Evolutionary conservation across 2,329 filamentous ascomycete genomes (phyloP).

Genomic region (Ophiostoma triangulosporum): DNA sequence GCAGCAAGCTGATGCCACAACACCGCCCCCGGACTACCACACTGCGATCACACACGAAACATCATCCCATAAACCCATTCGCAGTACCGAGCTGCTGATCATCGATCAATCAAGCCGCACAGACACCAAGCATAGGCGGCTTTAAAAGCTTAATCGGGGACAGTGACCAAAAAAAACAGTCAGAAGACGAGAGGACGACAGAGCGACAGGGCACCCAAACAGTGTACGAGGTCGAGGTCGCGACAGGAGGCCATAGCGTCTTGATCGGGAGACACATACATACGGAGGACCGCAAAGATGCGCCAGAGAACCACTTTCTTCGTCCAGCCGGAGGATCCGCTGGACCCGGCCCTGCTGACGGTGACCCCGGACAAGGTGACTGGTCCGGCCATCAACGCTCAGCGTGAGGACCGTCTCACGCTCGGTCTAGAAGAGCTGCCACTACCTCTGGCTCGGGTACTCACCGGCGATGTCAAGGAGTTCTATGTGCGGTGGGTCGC

Average conservation of each 20-base stretch:
- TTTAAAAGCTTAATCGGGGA: conserved; percentile 5
- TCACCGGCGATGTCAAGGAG: conserved; percentile 49
- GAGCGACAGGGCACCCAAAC: not conserved
- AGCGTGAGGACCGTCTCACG: conserved; percentile 69
- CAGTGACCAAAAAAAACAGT: not conserved
- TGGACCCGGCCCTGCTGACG: conserved; percentile 50
- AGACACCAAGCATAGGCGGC: conserved; percentile 4
- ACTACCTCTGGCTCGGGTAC: conserved; percentile 44
- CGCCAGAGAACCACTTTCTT: conserved; percentile 71
- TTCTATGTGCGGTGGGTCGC: conserved; percentile 72
- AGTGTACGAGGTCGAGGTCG: not conserved
- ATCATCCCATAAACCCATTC: not conserved
- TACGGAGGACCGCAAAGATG: conserved; percentile 35
- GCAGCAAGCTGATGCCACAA: not conserved
- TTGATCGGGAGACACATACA: not conserved
- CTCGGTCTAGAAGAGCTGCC: conserved; percentile 62
- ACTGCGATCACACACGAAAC: not conserved
- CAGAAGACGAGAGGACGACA: not conserved
- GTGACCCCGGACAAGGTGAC: conserved; percentile 43
- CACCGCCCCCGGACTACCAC: not conserved
- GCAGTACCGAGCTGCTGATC: conserved; percentile 5
- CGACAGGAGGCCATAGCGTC: not conserved
- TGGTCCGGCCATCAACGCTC: conserved; percentile 43
- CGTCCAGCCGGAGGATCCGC: conserved; percentile 46
- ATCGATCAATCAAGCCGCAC: not conserved